A percentile compares a stretch with the other conserved stretches of the same genome.
Conservation (phyloP, 768 basidiomycete genomes). For the Suillus bovinus region DNA sequence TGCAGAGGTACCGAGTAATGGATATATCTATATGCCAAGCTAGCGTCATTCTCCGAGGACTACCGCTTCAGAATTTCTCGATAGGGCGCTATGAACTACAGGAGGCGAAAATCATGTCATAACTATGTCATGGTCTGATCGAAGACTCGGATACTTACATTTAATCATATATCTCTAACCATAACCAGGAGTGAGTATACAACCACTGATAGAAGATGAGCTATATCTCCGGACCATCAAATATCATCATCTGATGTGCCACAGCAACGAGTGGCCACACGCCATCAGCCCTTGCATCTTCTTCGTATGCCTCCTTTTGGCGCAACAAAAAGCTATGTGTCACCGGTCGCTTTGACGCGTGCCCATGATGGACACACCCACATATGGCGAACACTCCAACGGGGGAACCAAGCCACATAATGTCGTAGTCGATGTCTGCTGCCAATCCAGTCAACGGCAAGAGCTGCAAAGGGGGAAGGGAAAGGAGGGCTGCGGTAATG, state of each 20-base stretch:
- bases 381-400: conserved; percentile 32
- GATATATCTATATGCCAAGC: neutral
- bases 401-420: conserved; percentile 29
- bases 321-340: conserved; percentile 33
- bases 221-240: conserved; percentile 11
- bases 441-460: neutral
- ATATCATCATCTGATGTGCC: conserved; percentile 34
- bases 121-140: neutral
- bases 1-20: neutral
- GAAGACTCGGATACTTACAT: neutral
- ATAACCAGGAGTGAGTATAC: neutral
- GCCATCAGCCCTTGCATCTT: conserved; percentile 28
- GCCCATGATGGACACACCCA: conserved; percentile 12
- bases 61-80: neutral
- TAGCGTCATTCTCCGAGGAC: conserved; percentile 2
- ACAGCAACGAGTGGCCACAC: conserved; percentile 32
- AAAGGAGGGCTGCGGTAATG: conserved; percentile 25
- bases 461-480: conserved; percentile 28
- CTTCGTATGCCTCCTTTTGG: conserved; percentile 28
- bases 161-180: conserved; percentile 4
- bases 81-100: neutral
- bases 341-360: conserved; percentile 19
- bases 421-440: conserved; percentile 29
- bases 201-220: conserved; percentile 1
- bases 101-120: neutral